Percentiles rank a stretch among this genome's conserved stretches.
Conservation (phyloP, 1,284 basidiomycete species). For the Cryptococcus sp. region DNA sequence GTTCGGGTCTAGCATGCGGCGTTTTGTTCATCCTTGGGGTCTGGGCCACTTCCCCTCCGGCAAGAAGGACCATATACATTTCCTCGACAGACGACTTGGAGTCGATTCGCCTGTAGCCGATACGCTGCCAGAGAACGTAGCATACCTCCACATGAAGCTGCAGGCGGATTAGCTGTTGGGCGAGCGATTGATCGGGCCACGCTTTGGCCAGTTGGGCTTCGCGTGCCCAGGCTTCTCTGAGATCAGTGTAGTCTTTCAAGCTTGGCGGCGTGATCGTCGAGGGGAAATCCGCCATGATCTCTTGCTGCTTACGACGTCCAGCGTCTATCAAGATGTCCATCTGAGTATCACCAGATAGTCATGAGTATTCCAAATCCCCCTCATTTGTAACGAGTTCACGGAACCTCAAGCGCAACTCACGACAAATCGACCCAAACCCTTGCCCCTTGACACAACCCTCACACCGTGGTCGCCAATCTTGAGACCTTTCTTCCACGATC, state of each 20-base stretch:
- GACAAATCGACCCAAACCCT: slow-evolving; percentile 26
- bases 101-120: background rate
- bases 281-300: slow-evolving; percentile 27
- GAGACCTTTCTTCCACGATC: slow-evolving; percentile 29
- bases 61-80: background rate
- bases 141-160: slow-evolving; percentile 10
- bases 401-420: slow-evolving; percentile 20
- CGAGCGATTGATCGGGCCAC: background rate
- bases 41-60: background rate
- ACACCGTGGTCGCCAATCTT: slow-evolving; percentile 6
- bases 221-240: background rate
- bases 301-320: slow-evolving; percentile 12
- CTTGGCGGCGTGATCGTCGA: slow-evolving; percentile 5
- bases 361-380: background rate
- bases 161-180: slow-evolving; percentile 4
- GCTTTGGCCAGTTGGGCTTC: background rate
- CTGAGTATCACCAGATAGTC: slow-evolving; percentile 17
- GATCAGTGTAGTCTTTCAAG: slow-evolving; percentile 12
- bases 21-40: slow-evolving; percentile 2
- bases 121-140: slow-evolving; percentile 3
- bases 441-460: slow-evolving; percentile 8
- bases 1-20: slow-evolving; percentile 4
- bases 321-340: slow-evolving; percentile 32
- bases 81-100: slow-evolving; percentile 1
- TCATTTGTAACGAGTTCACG: no score